Evolutionary conservation across 2,329 filamentous ascomycete genomes (phyloP).

Genomic region (Periglandula ipomoeae): DNA sequence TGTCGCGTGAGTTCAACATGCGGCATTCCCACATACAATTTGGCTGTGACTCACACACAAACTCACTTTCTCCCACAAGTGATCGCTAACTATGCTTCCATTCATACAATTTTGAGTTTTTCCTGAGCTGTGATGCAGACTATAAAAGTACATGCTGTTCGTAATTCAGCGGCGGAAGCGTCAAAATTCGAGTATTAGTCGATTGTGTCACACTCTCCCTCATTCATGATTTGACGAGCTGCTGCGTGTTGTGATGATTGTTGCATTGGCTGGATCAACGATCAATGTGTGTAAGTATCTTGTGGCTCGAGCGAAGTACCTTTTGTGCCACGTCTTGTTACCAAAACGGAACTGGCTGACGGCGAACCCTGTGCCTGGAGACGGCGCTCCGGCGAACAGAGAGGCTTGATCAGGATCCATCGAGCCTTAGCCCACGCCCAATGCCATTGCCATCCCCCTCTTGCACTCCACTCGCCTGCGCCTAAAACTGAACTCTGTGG

Average conservation of each 20-base stretch:
- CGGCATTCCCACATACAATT: too few relatives aligned
- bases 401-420: not conserved
- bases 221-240: too few relatives aligned
- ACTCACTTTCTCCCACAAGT: too few relatives aligned
- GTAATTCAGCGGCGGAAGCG: too few relatives aligned
- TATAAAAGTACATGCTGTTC: too few relatives aligned
- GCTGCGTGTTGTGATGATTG: too few relatives aligned
- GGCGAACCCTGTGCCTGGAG: constrained; percentile 1
- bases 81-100: too few relatives aligned
- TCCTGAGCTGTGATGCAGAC: too few relatives aligned
- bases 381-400: not conserved
- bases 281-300: not conserved
- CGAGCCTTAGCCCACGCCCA: not conserved
- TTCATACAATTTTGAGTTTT: too few relatives aligned
- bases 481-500: constrained; percentile 1
- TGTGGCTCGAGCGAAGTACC: not conserved
- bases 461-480: constrained; percentile 5
- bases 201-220: not conserved
- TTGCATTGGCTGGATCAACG: too few relatives aligned
- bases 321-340: not conserved
- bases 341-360: not conserved
- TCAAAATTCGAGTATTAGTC: not conserved
- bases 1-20: too few relatives aligned
- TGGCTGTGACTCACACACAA: too few relatives aligned
- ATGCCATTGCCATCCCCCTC: not conserved